Evolutionary conservation across 2,329 filamentous ascomycete species (phyloP), one percentile per base, ranked within the genome.

Genomic region (Verticillium dahliae): DNA sequence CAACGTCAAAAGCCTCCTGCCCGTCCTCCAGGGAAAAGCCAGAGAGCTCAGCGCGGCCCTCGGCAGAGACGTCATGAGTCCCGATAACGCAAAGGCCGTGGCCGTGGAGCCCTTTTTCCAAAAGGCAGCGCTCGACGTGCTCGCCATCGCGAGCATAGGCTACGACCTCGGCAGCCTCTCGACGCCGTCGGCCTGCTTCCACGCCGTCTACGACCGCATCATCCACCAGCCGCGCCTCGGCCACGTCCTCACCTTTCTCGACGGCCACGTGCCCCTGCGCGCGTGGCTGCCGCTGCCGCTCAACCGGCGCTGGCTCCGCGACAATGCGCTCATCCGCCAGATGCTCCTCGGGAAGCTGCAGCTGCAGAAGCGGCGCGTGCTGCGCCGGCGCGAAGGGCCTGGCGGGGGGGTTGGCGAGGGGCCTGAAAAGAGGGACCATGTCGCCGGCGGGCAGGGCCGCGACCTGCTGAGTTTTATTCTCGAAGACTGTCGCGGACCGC

Each of bases 281-380:
- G 62, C 64, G 0, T 72, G 75, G 67, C 64, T 79, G 3, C 78
- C 77, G 0, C 41, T 79, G 0, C 60, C 73, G 54, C 74, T 74
- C 1, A 81, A 80, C 61, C 68, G 66, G 6, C 66, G 62, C 3
- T 80, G 78, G 62, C 62, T 76, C n/a, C 60, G 59, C 2, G 74
- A 74, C 1, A 73, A 71, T 18, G 58, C 62, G 1, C 68, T 72
- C 56, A 68, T 79, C 11, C 68, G 71, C n/a, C 61, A 63, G 35
- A 73, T 76, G 59, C 64, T 78, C 3, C 67, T 69, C 2, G 66
- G 72, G 2, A 67, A 75, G 15, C 71, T 74, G 31, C 63, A 67
- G 56, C 60, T 70, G 61, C 69, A 74, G 18, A 60, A 31, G 59
- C 63, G 75, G 35, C 63, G 65, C n/a, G 67, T 65, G 56, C 66